Evolutionary conservation across 2,329 filamentous ascomycete genomes (phyloP).

Genomic region (Fusarium sp.): DNA sequence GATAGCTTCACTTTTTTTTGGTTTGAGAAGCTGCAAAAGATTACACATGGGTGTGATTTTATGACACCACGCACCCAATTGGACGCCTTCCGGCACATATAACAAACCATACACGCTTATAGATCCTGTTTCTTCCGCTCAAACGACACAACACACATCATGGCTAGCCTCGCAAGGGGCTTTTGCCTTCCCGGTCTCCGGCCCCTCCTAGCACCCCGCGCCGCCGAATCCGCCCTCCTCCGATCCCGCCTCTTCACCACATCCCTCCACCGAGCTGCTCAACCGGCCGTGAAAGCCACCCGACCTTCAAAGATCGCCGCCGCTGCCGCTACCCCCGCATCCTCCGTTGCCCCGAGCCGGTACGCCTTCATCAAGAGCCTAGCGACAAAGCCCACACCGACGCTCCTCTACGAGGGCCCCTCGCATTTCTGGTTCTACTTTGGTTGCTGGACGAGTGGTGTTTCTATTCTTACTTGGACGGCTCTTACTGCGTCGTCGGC

Average conservation of each 20-base stretch:
- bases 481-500: conserved; percentile 50
- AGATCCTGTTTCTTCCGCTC: not conserved
- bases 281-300: conserved; percentile 30
- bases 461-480: conserved; percentile 55
- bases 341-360: conserved; percentile 44
- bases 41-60: conserved; percentile 17
- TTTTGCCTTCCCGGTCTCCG: conserved; percentile 46
- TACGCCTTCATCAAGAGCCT: conserved; percentile 67
- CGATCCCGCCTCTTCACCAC: conserved; percentile 48
- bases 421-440: conserved; percentile 73
- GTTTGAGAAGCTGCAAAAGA: conserved; percentile 8
- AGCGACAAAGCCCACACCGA: conserved; percentile 65
- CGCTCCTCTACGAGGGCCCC: conserved; percentile 73
- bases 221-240: conserved; percentile 37
- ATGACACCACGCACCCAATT: conserved; percentile 20
- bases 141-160: conserved; percentile 12
- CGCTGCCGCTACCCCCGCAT: conserved; percentile 19
- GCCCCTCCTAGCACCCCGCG: conserved; percentile 39
- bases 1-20: conserved; percentile 38
- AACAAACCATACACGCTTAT: not conserved
- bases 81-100: not conserved
- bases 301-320: conserved; percentile 27
- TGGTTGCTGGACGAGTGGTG: conserved; percentile 68
- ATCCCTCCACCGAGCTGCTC: conserved; percentile 41
- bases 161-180: conserved; percentile 51